Percentiles rank a stretch among this genome's conserved stretches.
Conservation (phyloP, 495 filamentous ascomycete genomes). For the Rusavskia elegans region DNA sequence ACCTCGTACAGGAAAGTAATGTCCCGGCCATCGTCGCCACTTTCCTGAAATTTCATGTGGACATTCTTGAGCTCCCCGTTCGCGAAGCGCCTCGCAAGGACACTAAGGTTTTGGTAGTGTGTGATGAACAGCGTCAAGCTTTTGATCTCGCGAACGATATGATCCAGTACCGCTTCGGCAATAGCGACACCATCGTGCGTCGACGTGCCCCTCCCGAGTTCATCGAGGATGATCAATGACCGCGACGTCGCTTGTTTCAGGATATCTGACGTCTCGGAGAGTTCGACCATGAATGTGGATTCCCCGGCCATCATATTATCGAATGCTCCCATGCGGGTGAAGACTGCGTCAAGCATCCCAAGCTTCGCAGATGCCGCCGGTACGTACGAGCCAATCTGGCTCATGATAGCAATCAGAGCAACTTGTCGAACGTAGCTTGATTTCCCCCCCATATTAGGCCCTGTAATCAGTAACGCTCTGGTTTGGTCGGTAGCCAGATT, state of each 20-base stretch:
- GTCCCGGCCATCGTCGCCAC: conserved; percentile 23
- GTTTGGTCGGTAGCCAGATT: conserved; percentile 45
- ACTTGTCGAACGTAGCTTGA: conserved; percentile 86
- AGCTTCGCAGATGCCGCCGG: conserved; percentile 60
- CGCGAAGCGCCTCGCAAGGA: conserved; percentile 49
- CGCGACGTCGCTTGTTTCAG: conserved; percentile 71
- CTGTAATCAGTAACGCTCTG: conserved; percentile 74
- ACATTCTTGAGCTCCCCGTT: conserved; percentile 51
- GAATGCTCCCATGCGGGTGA: conserved; percentile 91
- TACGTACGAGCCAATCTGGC: conserved; percentile 88
- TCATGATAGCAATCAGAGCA: conserved; percentile 84
- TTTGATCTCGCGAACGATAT: conserved; percentile 56
- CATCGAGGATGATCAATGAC: conserved; percentile 82
- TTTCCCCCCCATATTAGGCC: conserved; percentile 98
- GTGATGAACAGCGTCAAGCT: conserved; percentile 89
- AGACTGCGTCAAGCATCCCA: conserved; percentile 78
- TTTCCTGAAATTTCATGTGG: conserved; percentile 69
- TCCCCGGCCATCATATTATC: conserved; percentile 96
- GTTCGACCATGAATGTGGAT: conserved; percentile 94
- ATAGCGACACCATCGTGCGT: conserved; percentile 96
- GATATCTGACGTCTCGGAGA: conserved; percentile 81
- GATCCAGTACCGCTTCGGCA: conserved; percentile 75
- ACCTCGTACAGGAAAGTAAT: conserved; percentile 79
- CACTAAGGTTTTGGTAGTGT: conserved; percentile 78
- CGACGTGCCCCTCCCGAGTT: conserved; percentile 79